Evolutionary conservation across 73 alveolate genomes (phyloP), one percentile per base, ranked within the genome.

Genomic region (Tetrahymena borealis): DNA sequence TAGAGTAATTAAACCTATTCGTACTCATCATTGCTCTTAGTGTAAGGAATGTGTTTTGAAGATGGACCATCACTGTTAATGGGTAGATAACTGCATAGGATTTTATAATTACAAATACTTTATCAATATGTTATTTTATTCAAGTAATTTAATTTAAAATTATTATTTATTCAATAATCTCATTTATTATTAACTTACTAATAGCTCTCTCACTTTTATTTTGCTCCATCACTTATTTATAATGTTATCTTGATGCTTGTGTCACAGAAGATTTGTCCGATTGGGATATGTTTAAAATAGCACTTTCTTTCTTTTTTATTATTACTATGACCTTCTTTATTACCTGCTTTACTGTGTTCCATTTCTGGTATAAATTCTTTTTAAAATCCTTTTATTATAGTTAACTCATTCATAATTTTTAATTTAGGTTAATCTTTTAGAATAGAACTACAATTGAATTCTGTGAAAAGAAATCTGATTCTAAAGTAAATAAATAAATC

Each of bases 61-160:
- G 91, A 96, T 96, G 98, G 98, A 96, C 91, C 98, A 96, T 94
- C 98, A 96, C 94, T 96, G 97, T 60, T 97, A 98, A 40, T 96
- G 98, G 98, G 96, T 96, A 11, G 94, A 96, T 94, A 96, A 96
- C 91, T 96, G 98, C 77, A 94, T 96, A 13, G 98, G 98, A 33
- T 92, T 93, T 79, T 78, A 94, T 79, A 96, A 96, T 32, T 96
- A 95, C 40, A 95, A 94, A 93, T 95, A 91, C 96, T 96, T 96
- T 93, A 90, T 96, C 18, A 90, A 90, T 90, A 38, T 78, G 90
- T 60, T 92, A 15, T 78, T 78, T 36, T 78, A 37, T 92, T 85
- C 92, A 33, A 78, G 95, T 92, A 92, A 92, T 13, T 33, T 35
- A 38, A 77, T 20, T 32, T 33, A 40, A 33, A 77, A 15, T 24